Percentiles rank a stretch among this genome's conserved stretches.
phyloP scores from a whole-genome alignment of 2,329 filamentous ascomycete species.

The Leptoxyphium fumago region DNA sequence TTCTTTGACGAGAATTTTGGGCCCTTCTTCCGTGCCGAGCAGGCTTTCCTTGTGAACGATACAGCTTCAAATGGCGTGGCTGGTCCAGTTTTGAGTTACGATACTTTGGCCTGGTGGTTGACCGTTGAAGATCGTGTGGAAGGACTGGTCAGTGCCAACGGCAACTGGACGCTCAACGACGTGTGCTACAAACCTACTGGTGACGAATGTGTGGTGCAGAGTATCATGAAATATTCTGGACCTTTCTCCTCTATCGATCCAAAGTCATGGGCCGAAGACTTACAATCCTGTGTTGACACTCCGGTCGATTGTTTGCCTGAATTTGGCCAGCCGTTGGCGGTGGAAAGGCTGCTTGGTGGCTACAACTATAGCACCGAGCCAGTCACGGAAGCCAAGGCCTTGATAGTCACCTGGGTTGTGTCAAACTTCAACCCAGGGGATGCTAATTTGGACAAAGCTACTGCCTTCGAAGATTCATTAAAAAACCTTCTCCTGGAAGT shows the following conservation, averaged over 20 bases:
- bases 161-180: conserved; percentile 58
- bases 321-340: conserved; percentile 78
- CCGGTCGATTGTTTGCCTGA: conserved; percentile 63
- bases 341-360: conserved; percentile 73
- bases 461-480: conserved; percentile 78
- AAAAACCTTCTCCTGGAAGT: conserved; percentile 60
- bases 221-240: conserved; percentile 69
- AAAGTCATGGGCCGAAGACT: conserved; percentile 54
- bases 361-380: conserved; percentile 42
- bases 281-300: conserved; percentile 60
- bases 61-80: conserved; percentile 38
- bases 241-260: conserved; percentile 44
- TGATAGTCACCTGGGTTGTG: conserved; percentile 90
- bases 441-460: conserved; percentile 53
- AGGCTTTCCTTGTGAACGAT: conserved; percentile 88
- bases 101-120: conserved; percentile 88
- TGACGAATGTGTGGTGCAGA: conserved; percentile 82
- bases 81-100: conserved; percentile 71
- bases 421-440: conserved; percentile 70
- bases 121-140: conserved; percentile 68
- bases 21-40: conserved; percentile 87
- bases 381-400: conserved; percentile 60
- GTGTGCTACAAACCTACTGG: conserved; percentile 91
- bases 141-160: conserved; percentile 53
- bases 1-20: conserved; percentile 93